A percentile compares a stretch with the other conserved stretches of the same genome.
Conservation (phyloP, 2,329 filamentous ascomycete genomes). For the Intubia oerlemansii region DNA sequence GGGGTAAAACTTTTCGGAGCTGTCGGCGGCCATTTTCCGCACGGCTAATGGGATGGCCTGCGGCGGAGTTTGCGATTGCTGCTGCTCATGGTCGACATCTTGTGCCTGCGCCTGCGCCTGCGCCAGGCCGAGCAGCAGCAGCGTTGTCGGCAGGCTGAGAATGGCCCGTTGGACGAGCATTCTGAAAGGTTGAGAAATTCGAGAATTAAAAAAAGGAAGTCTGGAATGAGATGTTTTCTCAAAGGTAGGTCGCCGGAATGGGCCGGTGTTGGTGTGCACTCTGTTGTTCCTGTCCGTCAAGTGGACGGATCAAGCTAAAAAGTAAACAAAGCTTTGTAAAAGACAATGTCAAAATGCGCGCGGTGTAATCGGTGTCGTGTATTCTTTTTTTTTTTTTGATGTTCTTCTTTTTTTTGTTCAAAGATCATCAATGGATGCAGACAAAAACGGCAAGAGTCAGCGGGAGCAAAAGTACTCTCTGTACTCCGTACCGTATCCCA, state of each 20-base stretch:
- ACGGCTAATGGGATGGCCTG: constrained; percentile 32
- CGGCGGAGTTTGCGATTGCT: constrained; percentile 1
- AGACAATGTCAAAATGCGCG: neutral
- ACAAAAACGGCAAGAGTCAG: too few relatives aligned
- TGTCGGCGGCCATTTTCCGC: constrained; percentile 50
- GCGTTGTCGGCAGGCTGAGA: constrained; percentile 13
- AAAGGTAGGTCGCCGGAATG: neutral
- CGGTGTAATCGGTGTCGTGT: too few relatives aligned
- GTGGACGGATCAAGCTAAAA: too few relatives aligned
- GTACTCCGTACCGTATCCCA: too few relatives aligned
- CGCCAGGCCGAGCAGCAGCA: constrained; percentile 22
- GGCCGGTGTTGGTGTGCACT: too few relatives aligned
- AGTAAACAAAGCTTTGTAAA: neutral
- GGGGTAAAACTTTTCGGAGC: constrained; percentile 52
- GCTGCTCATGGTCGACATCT: constrained; percentile 12
- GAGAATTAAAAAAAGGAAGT: neutral
- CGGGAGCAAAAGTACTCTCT: too few relatives aligned
- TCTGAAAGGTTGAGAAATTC: neutral
- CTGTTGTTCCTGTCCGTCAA: too few relatives aligned
- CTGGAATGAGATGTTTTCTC: neutral
- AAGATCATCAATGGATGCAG: too few relatives aligned
- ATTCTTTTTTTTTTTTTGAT: too few relatives aligned
- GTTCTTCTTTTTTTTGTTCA: too few relatives aligned
- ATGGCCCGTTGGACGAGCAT: constrained; percentile 4
- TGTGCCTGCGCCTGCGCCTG: constrained; percentile 16